These are phyloP conservation scores for Monosporozyma aerobia DNA, from an alignment of 805 yeast genomes.

Conservation along the genomic window DNA sequence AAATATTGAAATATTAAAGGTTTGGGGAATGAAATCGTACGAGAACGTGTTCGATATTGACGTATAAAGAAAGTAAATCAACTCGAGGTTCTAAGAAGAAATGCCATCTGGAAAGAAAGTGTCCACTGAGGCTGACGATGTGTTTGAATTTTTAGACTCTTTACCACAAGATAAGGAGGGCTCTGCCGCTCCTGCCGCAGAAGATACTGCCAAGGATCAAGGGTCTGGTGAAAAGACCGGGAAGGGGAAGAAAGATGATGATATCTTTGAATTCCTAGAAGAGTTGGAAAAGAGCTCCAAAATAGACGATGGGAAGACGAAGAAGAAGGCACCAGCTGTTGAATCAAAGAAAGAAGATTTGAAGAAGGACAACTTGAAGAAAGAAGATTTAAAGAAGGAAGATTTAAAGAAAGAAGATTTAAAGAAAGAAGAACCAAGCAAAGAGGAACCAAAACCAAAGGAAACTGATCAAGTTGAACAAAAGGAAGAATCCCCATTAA, in stretches of 20 bases:
- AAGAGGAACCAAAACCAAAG: slow-evolving; percentile 8
- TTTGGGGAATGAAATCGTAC: not conserved
- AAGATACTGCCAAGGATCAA: not conserved
- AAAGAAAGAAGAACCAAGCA: slow-evolving; percentile 7
- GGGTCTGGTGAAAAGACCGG: slow-evolving; percentile 8
- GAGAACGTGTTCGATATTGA: not conserved
- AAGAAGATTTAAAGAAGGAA: slow-evolving; percentile 18
- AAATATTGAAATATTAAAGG: not conserved
- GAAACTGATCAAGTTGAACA: slow-evolving; percentile 10
- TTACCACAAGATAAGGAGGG: slow-evolving; percentile 47
- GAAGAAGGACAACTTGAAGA: slow-evolving; percentile 2
- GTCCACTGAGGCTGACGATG: slow-evolving; percentile 55
- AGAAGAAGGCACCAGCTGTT: slow-evolving; percentile 14
- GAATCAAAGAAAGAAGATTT: slow-evolving; percentile 7
- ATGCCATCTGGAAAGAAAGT: not conserved
- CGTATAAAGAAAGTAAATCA: not conserved
- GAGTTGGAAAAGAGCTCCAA: slow-evolving; percentile 49
- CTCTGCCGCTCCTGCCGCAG: slow-evolving; percentile 18
- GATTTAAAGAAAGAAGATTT: slow-evolving; percentile 15
- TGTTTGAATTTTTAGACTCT: slow-evolving; percentile 69
- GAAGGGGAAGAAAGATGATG: slow-evolving; percentile 24
- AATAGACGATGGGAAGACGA: slow-evolving; percentile 8
- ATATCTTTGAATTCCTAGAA: slow-evolving; percentile 42
- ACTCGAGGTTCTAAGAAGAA: not conserved
- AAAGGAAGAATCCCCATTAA: slow-evolving; percentile 18